Evolutionary conservation across 2,329 filamentous ascomycete genomes (phyloP), one percentile per base, ranked within the genome.

Genomic region (Daldinia sp.): DNA sequence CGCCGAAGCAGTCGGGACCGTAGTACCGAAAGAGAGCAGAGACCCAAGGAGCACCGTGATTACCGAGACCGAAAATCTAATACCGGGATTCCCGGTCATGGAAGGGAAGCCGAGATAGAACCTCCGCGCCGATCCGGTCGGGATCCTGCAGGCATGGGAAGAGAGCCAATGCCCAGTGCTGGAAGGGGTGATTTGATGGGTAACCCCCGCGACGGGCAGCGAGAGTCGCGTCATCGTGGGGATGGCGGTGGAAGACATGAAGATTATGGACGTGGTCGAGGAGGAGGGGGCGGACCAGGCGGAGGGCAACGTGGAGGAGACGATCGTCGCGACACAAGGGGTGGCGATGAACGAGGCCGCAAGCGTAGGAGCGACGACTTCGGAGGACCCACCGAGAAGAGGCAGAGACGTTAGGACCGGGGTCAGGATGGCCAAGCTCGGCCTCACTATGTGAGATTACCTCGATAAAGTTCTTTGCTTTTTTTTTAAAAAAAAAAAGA

Each of bases 341-440:
- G 74, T 7, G 75, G 77, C 8, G 78, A 80, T 23, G 78, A 81
- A 35, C 74, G 73, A 56, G 69, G 67, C 50, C 73, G 74, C 64
- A 82, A 82, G 71, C 78, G 80, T 34, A 77, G 77, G 69, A 85
- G 82, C 67, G 83, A 85, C 62, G 84, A 85, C 52, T 80, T 79
- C 58, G 69, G 61, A 45, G 69, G 71, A 43, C 69, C 73, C 32
- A 62, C 54, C 60, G 84, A 87, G 63, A 87, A 87, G 78, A 79
- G 85, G 73, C 79, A 77, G 66, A 80, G 85, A 74, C 85, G 79
- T 72, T 74, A 75, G 68, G 10, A 32, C 29, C 59, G 63, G 53
- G 51, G 51, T 65, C 55, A 21, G 19, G 15, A 53, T n/a, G 41
- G 37, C 67, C 57, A 47, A 59, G 9, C 41, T 68, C 61, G 50